Base-by-base conservation (phyloP, 1,284 basidiomycete genomes). In the Cutaneotrichosporon sp. region DNA sequence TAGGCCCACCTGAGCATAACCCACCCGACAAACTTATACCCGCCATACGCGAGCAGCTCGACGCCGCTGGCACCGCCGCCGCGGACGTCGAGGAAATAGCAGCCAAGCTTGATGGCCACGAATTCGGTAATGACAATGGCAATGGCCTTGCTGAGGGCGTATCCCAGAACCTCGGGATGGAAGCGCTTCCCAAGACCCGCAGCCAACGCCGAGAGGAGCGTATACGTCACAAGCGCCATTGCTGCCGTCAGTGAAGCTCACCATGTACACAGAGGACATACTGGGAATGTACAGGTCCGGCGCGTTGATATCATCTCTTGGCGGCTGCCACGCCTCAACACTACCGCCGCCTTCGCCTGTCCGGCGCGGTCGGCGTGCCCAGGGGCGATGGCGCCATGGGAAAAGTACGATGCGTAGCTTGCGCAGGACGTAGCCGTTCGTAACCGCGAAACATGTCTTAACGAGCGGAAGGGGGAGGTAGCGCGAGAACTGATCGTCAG, bases 1-100 rank as follows among this genome's bases (percentile, higher is more conserved):
- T 5, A 35, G 8, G 4, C n/a, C n/a, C n/a, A n/a, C n/a, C n/a
- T n/a, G n/a, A n/a, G n/a, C n/a, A 16, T 10, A 17, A 61, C 75
- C 53, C 60, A 90, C 88, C 90, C 91, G 41, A 97, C 90, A 66
- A 98, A 98, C 71, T 98, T 98, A 78, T 98, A 98, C 0, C 96
- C 94, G 5, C 86, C 87, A 69, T 97, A 98, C 5, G 79, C 78
- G 14, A 81, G 71, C 51, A 82, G 63, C 59, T 82, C 81, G 31
- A 79, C 43, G 82, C 87, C 55, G 85, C 75, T 51, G 84, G 78
- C 74, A 84, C 81, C 55, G 20, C 83, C 83, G 22, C 82, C 82
- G 51, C 85, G 83, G 14, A 96, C 88, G 61, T 89, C 89, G 49
- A 94, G 81, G 46, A 96, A 78, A 71, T 97, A 97, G 66, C 89